Percentiles rank a stretch among this genome's conserved stretches.
These are phyloP conservation scores for Debaryomyces subglobosus DNA, from an alignment of 1,139 yeast genomes.

Conservation along the genomic window DNA sequence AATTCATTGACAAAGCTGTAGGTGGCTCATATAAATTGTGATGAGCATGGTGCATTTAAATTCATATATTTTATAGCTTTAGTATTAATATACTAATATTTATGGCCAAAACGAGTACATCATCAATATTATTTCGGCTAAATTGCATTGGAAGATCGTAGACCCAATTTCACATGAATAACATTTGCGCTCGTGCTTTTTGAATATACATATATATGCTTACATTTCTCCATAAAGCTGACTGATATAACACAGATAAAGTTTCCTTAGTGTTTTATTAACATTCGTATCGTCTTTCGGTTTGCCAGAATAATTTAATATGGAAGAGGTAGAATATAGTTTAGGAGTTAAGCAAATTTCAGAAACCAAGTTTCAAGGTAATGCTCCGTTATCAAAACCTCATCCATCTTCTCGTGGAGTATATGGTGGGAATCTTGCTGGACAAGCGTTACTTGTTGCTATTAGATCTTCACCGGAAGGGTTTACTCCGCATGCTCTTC, in stretches of 20 bases:
- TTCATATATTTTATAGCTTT: neutral
- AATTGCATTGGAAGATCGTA: neutral
- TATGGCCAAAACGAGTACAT: neutral
- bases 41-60: neutral
- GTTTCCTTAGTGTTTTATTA: neutral
- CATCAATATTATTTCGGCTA: too few species aligned
- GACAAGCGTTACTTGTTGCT: constrained; percentile 41
- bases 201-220: neutral
- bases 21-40: constrained; percentile 11
- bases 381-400: constrained; percentile 29
- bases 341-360: constrained; percentile 5
- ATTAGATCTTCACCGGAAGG: constrained; percentile 30
- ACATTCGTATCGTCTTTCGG: neutral
- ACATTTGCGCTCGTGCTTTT: neutral
- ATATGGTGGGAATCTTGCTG: constrained; percentile 40
- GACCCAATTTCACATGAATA: neutral
- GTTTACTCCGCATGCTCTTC: constrained; percentile 41
- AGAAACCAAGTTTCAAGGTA: neutral
- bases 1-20: constrained; percentile 25
- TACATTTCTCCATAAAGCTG: neutral
- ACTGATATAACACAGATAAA: neutral
- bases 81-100: neutral
- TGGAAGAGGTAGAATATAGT: constrained; percentile 4
- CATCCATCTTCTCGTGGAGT: constrained; percentile 30
- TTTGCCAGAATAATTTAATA: neutral